Percentiles rank a stretch among this genome's conserved stretches.
These are phyloP conservation scores for Clavispora phyllophila DNA, from an alignment of 805 yeast genomes.

Conservation along the genomic window DNA sequence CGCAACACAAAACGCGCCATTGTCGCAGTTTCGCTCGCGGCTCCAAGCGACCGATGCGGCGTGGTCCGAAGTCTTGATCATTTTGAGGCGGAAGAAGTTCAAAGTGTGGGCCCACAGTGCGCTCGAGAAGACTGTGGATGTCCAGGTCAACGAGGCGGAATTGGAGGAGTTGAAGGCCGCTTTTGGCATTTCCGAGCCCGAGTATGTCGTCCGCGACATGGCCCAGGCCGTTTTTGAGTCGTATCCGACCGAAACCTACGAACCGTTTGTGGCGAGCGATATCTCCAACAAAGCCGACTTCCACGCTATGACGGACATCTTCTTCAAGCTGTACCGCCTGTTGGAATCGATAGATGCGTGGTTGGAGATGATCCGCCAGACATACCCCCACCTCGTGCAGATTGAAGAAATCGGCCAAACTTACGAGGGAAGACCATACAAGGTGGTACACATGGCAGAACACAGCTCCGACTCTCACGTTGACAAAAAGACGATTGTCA, in stretches of 20 bases:
- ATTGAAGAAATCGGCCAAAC: slow-evolving; percentile 72
- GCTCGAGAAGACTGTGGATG: slow-evolving; percentile 42
- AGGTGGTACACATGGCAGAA: slow-evolving; percentile 56
- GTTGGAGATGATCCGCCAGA: slow-evolving; percentile 55
- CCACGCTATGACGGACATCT: slow-evolving; percentile 38
- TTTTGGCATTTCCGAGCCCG: slow-evolving; percentile 19
- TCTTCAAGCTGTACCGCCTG: slow-evolving; percentile 67
- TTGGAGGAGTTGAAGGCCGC: slow-evolving; percentile 11
- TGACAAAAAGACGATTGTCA: slow-evolving; percentile 58
- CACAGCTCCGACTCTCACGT: slow-evolving; percentile 36
- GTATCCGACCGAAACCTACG: slow-evolving; percentile 31
- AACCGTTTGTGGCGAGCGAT: slow-evolving; percentile 1
- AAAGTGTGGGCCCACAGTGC: slow-evolving; percentile 47
- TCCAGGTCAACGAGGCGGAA: slow-evolving; percentile 23
- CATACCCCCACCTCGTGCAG: slow-evolving; percentile 60
- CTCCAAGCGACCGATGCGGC: background rate
- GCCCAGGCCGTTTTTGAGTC: slow-evolving; percentile 54
- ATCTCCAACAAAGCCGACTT: slow-evolving; percentile 32
- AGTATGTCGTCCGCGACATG: slow-evolving; percentile 51
- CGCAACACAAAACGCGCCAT: slow-evolving; percentile 1
- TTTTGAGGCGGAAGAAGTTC: slow-evolving; percentile 14
- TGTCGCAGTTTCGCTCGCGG: background rate
- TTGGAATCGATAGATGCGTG: slow-evolving; percentile 66
- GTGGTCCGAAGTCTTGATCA: slow-evolving; percentile 10
- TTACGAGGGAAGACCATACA: slow-evolving; percentile 65